These are phyloP conservation scores for Lactarius indigo DNA, from an alignment of 768 basidiomycete species.

Conservation along the genomic window DNA sequence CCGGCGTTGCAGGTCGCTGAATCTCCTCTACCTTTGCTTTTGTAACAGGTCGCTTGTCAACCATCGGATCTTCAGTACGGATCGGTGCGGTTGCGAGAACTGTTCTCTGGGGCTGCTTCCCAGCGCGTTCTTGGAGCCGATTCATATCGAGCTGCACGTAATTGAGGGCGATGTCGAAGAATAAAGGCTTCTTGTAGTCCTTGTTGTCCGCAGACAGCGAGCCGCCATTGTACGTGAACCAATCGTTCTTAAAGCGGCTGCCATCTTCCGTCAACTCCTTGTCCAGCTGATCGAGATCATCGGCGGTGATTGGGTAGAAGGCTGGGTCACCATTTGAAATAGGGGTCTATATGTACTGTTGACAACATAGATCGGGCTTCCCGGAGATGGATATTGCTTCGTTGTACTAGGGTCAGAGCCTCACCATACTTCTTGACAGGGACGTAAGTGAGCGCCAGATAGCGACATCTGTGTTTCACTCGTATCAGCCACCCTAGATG, in stretches of 20 bases:
- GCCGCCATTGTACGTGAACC: conserved; percentile 79
- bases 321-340: conserved; percentile 40
- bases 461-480: conserved; percentile 51
- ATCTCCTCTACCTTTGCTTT: conserved; percentile 58
- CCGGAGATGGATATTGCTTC: conserved; percentile 68
- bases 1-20: conserved; percentile 46
- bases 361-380: conserved; percentile 58
- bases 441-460: conserved; percentile 73
- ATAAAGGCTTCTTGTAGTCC: conserved; percentile 75
- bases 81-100: conserved; percentile 28
- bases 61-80: conserved; percentile 29
- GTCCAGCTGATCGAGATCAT: conserved; percentile 52
- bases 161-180: conserved; percentile 93
- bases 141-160: conserved; percentile 88
- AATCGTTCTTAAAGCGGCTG: conserved; percentile 60
- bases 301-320: conserved; percentile 53
- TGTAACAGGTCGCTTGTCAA: conserved; percentile 46
- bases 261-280: conserved; percentile 44
- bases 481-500: conserved; percentile 5
- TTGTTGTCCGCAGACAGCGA: conserved; percentile 39
- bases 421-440: conserved; percentile 69
- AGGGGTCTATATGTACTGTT: conserved; percentile 45
- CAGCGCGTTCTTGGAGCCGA: conserved; percentile 63
- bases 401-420: conserved; percentile 65
- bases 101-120: conserved; percentile 43